Evolutionary conservation across 306 rosid genomes (phyloP), one percentile per base, ranked within the genome.

Genomic region (Dalbergia cultrata): DNA sequence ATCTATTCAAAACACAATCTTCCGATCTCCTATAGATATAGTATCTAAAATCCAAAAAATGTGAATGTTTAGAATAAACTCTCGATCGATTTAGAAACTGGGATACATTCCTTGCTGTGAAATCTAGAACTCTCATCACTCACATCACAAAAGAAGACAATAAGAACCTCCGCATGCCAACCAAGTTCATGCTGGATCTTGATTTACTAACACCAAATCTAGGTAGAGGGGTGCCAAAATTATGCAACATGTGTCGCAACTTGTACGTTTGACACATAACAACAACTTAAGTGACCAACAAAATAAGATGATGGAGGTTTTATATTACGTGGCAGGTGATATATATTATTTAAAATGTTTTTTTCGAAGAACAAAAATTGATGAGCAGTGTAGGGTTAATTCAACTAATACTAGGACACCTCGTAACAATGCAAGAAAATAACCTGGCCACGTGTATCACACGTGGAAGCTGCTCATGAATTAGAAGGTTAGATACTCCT

Each of bases 391-490:
- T 75, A 59, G 31, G 73, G 60, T 56, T 75, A 43, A 69, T 2
- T 71, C 17, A 44, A 12, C 59, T 31, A 59, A 37, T 8, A 7
- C n/a, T 5, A 16, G 19, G 71, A 72, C 82, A 54, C 49, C 64
- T 77, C 63, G 34, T 8, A 47, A 21, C 61, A 54, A 19, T 39
- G 13, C 39, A 22, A 26, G 31, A n/a, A 13, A 62, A 69, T 6
- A 39, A 44, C 16, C 0, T 6, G 0, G 66, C 73, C 79, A 80
- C 74, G 67, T 72, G 74, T 22, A 60, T 7, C 8, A 78, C 83
- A 77, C 76, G 54, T 72, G 85, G 74, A 8, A 9, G 66, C 71
- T 18, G 9, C 5, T 72, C 79, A 73, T 26, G 74, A 13, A 7
- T 13, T 56, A n/a, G 53, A 47, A 47, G 10, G 53, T 54, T 54